Conservation (phyloP, 129 eudicot species). For the Smallanthus sonchifolius region DNA sequence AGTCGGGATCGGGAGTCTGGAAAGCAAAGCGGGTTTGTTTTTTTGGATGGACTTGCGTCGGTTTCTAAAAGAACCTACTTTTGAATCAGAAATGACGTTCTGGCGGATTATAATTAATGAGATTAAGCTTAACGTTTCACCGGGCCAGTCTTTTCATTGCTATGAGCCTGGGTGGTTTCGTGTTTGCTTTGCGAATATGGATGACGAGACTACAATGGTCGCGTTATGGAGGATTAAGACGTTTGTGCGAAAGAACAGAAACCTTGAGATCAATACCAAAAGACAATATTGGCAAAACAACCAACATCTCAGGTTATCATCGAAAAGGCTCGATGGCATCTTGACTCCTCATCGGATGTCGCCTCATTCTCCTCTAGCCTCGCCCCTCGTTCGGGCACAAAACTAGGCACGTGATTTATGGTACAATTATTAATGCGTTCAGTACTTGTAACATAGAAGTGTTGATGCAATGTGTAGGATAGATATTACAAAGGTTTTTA, state of each 20-base stretch:
- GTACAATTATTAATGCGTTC: too few relatives aligned
- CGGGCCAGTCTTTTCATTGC: conserved; percentile 59
- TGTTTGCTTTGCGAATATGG: conserved; percentile 61
- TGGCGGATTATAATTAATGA: conserved; percentile 44
- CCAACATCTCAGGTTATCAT: conserved; percentile 31
- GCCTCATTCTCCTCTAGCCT: conserved; percentile 57
- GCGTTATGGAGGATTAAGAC: conserved; percentile 43
- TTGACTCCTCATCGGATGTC: conserved; percentile 43
- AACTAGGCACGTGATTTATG: conserved; percentile 7
- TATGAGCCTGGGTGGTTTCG: conserved; percentile 64
- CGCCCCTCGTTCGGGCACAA: conserved; percentile 51
- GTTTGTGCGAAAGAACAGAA: conserved; percentile 32
- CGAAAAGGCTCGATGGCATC: conserved; percentile 45
- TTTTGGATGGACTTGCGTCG: conserved; percentile 62
- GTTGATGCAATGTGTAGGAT: too few relatives aligned
- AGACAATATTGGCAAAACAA: conserved; percentile 38
- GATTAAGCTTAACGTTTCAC: conserved; percentile 53
- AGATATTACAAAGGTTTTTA: too few relatives aligned
- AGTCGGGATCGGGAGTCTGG: conserved; percentile 40
- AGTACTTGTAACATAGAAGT: too few relatives aligned
- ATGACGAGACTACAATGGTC: conserved; percentile 43
- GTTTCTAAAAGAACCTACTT: conserved; percentile 38
- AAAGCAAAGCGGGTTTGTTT: conserved; percentile 53
- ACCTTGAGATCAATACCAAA: conserved; percentile 25
- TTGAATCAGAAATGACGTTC: conserved; percentile 40